Conservation (phyloP, 495 filamentous ascomycete genomes). For the Venustampulla echinocandica region DNA sequence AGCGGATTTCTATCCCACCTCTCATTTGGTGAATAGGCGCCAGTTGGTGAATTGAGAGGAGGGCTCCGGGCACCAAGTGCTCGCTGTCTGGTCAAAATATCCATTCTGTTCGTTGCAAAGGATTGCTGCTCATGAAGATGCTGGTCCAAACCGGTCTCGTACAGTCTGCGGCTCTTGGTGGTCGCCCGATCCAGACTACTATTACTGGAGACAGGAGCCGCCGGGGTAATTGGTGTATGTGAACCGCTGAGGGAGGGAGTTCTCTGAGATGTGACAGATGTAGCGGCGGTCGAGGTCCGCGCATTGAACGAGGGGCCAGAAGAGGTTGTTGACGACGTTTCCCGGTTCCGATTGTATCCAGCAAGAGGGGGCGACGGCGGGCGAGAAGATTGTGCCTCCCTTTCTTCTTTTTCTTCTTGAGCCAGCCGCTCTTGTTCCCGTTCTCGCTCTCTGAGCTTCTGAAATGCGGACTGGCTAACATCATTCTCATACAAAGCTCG, state of each 20-base stretch:
- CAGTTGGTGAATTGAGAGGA: constrained; percentile 39
- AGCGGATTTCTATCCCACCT: constrained; percentile 40
- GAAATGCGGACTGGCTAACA: constrained; percentile 70
- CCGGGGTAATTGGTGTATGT: constrained; percentile 31
- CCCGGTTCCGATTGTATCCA: constrained; percentile 64
- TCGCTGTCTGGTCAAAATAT: constrained; percentile 57
- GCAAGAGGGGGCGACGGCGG: constrained; percentile 51
- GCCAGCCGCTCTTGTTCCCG: constrained; percentile 37
- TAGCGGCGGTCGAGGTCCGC: constrained; percentile 81
- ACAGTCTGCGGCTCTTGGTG: constrained; percentile 67
- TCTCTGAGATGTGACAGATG: constrained; percentile 75
- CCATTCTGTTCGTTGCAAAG: constrained; percentile 66
- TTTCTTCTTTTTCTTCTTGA: constrained; percentile 30
- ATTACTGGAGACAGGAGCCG: constrained; percentile 22
- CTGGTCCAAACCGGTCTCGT: constrained; percentile 76
- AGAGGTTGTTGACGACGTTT: constrained; percentile 79
- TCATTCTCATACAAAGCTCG: constrained; percentile 81
- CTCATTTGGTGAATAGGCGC: constrained; percentile 44
- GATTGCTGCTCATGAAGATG: constrained; percentile 73
- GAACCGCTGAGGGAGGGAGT: constrained; percentile 40
- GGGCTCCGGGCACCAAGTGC: constrained; percentile 43
- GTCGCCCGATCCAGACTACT: constrained; percentile 37
- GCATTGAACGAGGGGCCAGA: constrained; percentile 56
- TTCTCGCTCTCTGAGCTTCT: constrained; percentile 57
- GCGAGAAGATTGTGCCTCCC: constrained; percentile 32